phyloP scores from a whole-genome alignment of 768 basidiomycete genomes.

The Russula sp. region DNA sequence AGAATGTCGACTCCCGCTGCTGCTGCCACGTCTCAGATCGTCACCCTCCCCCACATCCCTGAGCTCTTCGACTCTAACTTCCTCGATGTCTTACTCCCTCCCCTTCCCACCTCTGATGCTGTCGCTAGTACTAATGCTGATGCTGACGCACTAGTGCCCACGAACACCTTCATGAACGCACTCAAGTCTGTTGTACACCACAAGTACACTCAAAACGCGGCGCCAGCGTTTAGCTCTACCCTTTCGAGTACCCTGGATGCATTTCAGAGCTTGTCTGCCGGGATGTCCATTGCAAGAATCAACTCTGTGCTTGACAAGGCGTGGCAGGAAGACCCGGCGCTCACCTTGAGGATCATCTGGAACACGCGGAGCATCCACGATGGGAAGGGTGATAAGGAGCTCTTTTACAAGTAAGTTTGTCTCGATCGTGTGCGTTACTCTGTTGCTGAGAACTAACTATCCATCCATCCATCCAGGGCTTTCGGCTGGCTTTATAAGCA shows the following conservation, averaged over 20 bases:
- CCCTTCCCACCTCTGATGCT: not conserved
- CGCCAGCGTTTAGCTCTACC: constrained; percentile 49
- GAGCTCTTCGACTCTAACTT: constrained; percentile 54
- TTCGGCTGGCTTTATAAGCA: constrained; percentile 66
- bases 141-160: constrained; percentile 14
- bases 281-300: constrained; percentile 26
- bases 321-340: constrained; percentile 51
- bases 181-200: constrained; percentile 39
- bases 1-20: constrained; percentile 20
- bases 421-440: not conserved
- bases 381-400: constrained; percentile 54
- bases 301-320: constrained; percentile 39
- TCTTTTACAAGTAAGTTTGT: constrained; percentile 48
- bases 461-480: constrained; percentile 30
- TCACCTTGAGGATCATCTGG: constrained; percentile 67
- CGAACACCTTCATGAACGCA: constrained; percentile 52
- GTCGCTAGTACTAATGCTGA: constrained; percentile 6
- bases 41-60: constrained; percentile 50
- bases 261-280: constrained; percentile 40
- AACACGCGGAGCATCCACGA: constrained; percentile 64
- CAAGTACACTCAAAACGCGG: constrained; percentile 45
- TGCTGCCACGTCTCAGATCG: constrained; percentile 36
- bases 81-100: constrained; percentile 51
- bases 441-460: not conserved
- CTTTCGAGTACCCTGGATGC: constrained; percentile 49